Base-by-base conservation (phyloP, 768 basidiomycete genomes). In the Suillus plorans region DNA sequence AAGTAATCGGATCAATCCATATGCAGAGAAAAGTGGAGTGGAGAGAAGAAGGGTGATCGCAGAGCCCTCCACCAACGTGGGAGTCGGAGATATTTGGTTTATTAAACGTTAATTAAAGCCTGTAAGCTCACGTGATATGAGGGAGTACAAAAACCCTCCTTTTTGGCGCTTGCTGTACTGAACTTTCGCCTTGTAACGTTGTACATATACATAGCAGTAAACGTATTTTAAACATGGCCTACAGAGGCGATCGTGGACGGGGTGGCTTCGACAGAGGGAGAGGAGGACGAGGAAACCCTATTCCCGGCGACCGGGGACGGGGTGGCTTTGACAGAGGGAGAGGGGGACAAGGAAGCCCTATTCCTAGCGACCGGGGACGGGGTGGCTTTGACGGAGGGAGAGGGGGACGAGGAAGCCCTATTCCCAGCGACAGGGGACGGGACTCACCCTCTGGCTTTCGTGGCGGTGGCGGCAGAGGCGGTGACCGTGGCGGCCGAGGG, bases 181-280 rank as follows among this genome's bases (percentile, higher is more conserved):
- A 31, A 6, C 58, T 8, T 42, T 3, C 25, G 28, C 39, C 6
- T 42, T 59, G 25, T 4, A 22, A 25, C 22, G 37, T 39, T 57
- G 14, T 14, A n/a, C 22, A 56, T 2, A 86, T 86, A 22, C 87
- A 82, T n/a, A 86, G 72, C 2, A 88, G 79, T 22, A 87, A 78
- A 34, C 87, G 82, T 67, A 84, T 82, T 5, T 28, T 22, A 49
- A 59, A 31, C 12, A 79, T 80, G 79, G 74, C 77, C 74, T 71
- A 70, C 68, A 77, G 78, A 74, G 78, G 69, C 22, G 71, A 76
- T 36, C 75, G 83, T 70, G 83, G 80, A 14, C 74, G 78, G 36
- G 74, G 77, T 41, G 73, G 68, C 20, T 66, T 66, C 31, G 72
- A 72, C 61, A 68, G 79, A 66, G 78, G 79, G 34, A 79, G 79